Base-by-base conservation (phyloP, 2,329 filamentous ascomycete species). In the Plenodomus biglobosus region DNA sequence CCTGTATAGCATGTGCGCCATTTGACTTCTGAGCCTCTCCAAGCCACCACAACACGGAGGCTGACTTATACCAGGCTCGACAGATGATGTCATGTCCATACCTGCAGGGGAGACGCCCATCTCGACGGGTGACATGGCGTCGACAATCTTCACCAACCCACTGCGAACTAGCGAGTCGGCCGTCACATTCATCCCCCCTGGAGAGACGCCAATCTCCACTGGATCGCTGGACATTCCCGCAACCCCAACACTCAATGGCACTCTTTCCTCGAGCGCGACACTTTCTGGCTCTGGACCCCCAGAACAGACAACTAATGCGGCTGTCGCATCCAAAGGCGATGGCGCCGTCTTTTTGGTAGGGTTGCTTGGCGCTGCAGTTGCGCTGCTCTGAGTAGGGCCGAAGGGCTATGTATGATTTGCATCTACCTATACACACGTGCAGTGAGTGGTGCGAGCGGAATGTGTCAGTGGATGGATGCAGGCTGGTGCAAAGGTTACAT, bases 1-100 rank as follows among this genome's bases (percentile, higher is more conserved):
- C 65, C 8, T 66, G 62, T 51, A 42, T 52, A n/a, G 52, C 56
- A 55, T 67, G 64, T 67, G 56, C 44, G 57, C 50, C 55, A 8
- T n/a, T n/a, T 20, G 36, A 35, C 8, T 6, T 16, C 10, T 18
- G 8, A 20, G 24, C 16, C 16, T 41, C 8, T 13, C 3, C 18
- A 6, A 16, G 34, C 42, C 30, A 3, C 16, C 19, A 22, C 19
- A 32, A 17, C 11, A 18, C n/a, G n/a, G n/a, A 10, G 44, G 41
- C 47, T 58, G 36, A 58, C 38, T n/a, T 19, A 8, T 3, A 17
- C 15, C 11, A 42, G 47, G 50, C 45, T 30, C 38, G 13, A 24
- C 42, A 3, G 49, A 46, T 27, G 59, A 48, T 38, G 47, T 50
- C 18, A 54, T 58, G 48, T 55, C 50, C 47, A 47, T 57, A 30